Conservation (phyloP, 1,139 yeast species). For the Hansenula sp. region DNA sequence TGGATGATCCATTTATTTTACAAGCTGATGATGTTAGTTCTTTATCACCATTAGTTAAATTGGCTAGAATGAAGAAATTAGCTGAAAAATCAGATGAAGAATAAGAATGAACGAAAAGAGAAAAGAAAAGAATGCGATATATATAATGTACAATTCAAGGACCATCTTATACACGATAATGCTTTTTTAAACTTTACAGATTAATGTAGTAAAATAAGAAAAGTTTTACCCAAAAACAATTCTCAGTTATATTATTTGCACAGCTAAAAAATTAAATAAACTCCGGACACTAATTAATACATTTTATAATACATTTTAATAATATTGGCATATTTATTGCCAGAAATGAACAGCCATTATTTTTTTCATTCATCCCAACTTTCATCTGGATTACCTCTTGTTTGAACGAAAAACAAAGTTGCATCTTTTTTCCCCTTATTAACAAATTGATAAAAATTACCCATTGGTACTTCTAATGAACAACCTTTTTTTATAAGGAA, state of each 20-base stretch:
- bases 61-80: constrained; percentile 77
- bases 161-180: too few species aligned
- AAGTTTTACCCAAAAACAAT: too few species aligned
- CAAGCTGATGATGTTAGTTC: constrained; percentile 66
- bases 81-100: constrained; percentile 42
- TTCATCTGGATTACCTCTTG: constrained; percentile 31
- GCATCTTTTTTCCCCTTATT: constrained; percentile 57
- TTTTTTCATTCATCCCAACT: constrained; percentile 23
- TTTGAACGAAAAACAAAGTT: constrained; percentile 73
- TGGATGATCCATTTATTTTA: constrained; percentile 64
- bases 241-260: too few species aligned
- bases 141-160: too few species aligned
- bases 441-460: constrained; percentile 61
- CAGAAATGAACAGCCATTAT: too few species aligned
- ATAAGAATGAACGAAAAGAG: constrained; percentile 15
- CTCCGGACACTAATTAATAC: too few species aligned
- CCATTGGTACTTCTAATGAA: constrained; percentile 77
- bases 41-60: constrained; percentile 85
- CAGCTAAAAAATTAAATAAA: not conserved
- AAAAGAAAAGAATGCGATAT: too few species aligned
- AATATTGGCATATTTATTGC: too few species aligned
- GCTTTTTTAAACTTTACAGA: not conserved
- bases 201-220: too few species aligned
- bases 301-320: not conserved
- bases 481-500: constrained; percentile 73